Evolutionary conservation across 257 asterid species (phyloP).

Genomic region (Ajuga chamaepitys): DNA sequence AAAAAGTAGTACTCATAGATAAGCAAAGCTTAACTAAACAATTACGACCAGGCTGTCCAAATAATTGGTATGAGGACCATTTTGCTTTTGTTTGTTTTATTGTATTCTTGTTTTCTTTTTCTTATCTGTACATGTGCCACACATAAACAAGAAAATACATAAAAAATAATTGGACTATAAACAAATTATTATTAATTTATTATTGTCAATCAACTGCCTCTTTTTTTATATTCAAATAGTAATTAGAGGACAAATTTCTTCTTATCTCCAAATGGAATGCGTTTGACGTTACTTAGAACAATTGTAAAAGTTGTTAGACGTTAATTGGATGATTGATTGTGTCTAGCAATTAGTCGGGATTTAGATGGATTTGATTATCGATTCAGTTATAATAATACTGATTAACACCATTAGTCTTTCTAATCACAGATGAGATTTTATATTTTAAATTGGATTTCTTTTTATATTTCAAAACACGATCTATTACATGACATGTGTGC

Average conservation of each 20-base stretch:
- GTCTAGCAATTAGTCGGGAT: too few relatives aligned
- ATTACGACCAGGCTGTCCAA: not conserved
- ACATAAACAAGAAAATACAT: not conserved
- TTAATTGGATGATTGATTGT: not conserved
- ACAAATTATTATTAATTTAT: not conserved
- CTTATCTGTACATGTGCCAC: conserved; percentile 4
- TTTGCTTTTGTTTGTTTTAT: not conserved
- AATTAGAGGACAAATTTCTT: not conserved
- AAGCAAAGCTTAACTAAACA: not conserved
- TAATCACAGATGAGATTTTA: too few relatives aligned
- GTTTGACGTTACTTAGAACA: too few relatives aligned
- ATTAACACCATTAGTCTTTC: too few relatives aligned
- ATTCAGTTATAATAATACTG: too few relatives aligned
- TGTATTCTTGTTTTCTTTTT: not conserved
- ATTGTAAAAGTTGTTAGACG: too few relatives aligned
- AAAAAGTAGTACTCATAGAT: not conserved
- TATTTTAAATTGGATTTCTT: too few relatives aligned
- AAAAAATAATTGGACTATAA: not conserved
- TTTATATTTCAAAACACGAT: too few relatives aligned
- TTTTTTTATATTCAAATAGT: not conserved
- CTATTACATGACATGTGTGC: too few relatives aligned
- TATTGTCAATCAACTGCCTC: not conserved
- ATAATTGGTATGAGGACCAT: not conserved
- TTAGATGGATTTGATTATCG: too few relatives aligned
- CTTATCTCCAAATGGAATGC: not conserved